Evolutionary conservation across 2,329 filamentous ascomycete species (phyloP).

Genomic region (Verticillium tricorpus): DNA sequence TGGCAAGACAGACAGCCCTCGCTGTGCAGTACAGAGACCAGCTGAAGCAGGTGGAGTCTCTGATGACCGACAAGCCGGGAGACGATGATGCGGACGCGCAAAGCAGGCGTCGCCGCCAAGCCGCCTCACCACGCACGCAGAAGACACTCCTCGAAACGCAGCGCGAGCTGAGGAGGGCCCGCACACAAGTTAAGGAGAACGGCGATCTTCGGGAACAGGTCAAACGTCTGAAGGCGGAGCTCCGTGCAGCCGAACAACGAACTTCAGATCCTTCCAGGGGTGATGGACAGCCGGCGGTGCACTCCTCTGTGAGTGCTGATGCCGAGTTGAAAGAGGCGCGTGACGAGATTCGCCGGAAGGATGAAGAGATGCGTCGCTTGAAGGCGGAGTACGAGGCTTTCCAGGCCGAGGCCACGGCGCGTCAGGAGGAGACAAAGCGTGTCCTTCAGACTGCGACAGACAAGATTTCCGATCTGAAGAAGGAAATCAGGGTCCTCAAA

Average conservation of each 20-base stretch:
- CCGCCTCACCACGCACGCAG: slow-evolving; percentile 44
- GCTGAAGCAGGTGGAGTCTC: slow-evolving; percentile 53
- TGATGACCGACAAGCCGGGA: slow-evolving; percentile 36
- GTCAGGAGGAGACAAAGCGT: slow-evolving; percentile 50
- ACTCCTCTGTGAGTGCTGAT: not conserved
- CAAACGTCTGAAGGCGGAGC: slow-evolving; percentile 44
- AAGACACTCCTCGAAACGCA: slow-evolving; percentile 48
- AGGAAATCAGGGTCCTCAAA: slow-evolving; percentile 44
- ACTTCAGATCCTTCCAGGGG: slow-evolving; percentile 10
- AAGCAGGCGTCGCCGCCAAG: slow-evolving; percentile 28
- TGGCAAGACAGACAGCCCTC: slow-evolving; percentile 53
- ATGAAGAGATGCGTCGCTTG: slow-evolving; percentile 43
- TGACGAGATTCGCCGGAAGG: slow-evolving; percentile 41
- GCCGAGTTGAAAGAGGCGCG: slow-evolving; percentile 36
- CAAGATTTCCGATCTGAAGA: slow-evolving; percentile 52
- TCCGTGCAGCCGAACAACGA: slow-evolving; percentile 43
- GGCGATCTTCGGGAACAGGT: slow-evolving; percentile 48
- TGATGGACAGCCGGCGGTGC: not conserved
- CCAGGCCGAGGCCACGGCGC: slow-evolving; percentile 47
- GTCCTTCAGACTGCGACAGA: slow-evolving; percentile 52
- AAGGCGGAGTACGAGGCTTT: slow-evolving; percentile 49
- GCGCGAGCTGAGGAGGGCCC: slow-evolving; percentile 49
- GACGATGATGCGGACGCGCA: slow-evolving; percentile 26
- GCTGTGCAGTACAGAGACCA: slow-evolving; percentile 54
- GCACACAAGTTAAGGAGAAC: slow-evolving; percentile 49